Evolutionary conservation across 345 rosid species (phyloP).

Genomic region (Citrus mangshanensis): DNA sequence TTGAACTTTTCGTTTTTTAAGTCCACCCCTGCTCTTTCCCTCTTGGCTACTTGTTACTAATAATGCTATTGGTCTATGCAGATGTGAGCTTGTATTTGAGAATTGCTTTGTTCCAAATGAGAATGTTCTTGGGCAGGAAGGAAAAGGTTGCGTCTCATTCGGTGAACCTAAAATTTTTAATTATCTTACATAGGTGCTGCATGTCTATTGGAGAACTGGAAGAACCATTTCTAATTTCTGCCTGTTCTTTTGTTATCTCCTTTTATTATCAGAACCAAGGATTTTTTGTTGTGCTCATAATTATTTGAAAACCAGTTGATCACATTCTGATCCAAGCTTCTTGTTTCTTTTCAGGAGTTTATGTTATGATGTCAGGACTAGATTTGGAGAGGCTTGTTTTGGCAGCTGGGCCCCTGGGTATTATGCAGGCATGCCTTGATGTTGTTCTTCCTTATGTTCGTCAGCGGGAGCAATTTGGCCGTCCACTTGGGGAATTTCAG

Average conservation of each 20-base stretch:
- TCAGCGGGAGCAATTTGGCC: slow-evolving; percentile 89
- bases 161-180: slow-evolving; percentile 16
- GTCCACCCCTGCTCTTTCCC: slow-evolving; percentile 11
- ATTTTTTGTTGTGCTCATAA: not conserved
- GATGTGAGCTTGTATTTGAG: slow-evolving; percentile 95
- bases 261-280: not conserved
- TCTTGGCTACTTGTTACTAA: slow-evolving; percentile 26
- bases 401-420: slow-evolving; percentile 91
- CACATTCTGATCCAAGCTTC: not conserved
- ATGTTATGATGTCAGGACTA: slow-evolving; percentile 93
- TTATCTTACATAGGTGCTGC: not conserved
- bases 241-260: not conserved
- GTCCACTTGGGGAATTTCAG: slow-evolving; percentile 85
- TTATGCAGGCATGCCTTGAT: slow-evolving; percentile 97
- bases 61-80: slow-evolving; percentile 33
- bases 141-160: slow-evolving; percentile 64
- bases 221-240: not conserved
- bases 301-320: not conserved
- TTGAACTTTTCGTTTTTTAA: slow-evolving; percentile 14
- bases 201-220: not conserved
- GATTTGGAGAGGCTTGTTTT: slow-evolving; percentile 95
- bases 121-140: slow-evolving; percentile 84
- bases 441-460: slow-evolving; percentile 82
- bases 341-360: slow-evolving; percentile 57
- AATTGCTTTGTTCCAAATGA: slow-evolving; percentile 85